These are phyloP conservation scores for Globisporangium carolinianum DNA, from an alignment of 352 stramenopile genomes.

Conservation along the genomic window DNA sequence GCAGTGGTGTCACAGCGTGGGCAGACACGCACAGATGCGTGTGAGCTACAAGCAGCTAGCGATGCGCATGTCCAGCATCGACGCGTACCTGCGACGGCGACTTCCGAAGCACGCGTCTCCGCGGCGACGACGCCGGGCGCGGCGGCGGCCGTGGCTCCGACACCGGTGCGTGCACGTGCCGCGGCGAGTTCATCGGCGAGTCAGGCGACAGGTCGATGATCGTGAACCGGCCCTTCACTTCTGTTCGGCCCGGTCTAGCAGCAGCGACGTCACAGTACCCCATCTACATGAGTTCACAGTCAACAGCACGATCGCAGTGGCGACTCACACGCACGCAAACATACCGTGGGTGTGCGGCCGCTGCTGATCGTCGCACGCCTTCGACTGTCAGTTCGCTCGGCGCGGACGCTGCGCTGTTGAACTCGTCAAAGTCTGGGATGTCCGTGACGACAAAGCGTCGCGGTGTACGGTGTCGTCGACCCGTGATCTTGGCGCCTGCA, in stretches of 20 bases:
- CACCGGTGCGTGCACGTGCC: not conserved
- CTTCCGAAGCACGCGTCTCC: constrained; percentile 10
- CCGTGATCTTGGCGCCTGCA: constrained; percentile 35
- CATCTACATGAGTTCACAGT: too few relatives aligned
- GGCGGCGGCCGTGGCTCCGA: constrained; percentile 13
- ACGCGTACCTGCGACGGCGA: constrained; percentile 2
- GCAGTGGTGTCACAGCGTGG: not conserved
- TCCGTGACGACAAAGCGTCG: constrained; percentile 71
- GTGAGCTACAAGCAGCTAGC: not conserved
- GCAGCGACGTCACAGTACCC: constrained; percentile 4
- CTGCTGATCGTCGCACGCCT: not conserved
- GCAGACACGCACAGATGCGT: not conserved
- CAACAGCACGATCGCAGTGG: too few relatives aligned
- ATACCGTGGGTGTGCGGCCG: constrained; percentile 2
- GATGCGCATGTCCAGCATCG: not conserved
- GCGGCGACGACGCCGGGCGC: constrained; percentile 19
- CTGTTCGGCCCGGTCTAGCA: constrained; percentile 49
- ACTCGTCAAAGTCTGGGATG: constrained; percentile 40
- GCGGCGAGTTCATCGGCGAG: constrained; percentile 24
- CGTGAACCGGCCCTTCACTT: constrained; percentile 69
- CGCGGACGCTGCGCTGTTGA: constrained; percentile 2
- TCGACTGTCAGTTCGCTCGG: constrained; percentile 5
- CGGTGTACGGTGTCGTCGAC: constrained; percentile 45
- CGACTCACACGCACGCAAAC: not conserved
- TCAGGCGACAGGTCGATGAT: constrained; percentile 77